phyloP scores from a whole-genome alignment of 2,329 filamentous ascomycete genomes.

The Fusarium austroafricanum region DNA sequence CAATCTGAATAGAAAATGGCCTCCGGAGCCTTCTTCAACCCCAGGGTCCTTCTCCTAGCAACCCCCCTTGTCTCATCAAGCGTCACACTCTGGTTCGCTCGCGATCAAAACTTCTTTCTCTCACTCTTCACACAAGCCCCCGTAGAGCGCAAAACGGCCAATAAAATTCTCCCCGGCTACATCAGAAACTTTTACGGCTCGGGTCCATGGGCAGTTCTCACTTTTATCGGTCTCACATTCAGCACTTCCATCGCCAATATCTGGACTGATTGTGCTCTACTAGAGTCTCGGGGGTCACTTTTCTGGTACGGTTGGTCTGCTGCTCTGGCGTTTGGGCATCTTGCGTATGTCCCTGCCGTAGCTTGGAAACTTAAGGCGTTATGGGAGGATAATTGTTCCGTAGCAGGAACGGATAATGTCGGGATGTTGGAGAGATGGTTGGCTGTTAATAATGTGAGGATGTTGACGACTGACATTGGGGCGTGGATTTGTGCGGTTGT shows the following conservation, averaged over 20 bases:
- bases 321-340: slow-evolving; percentile 48
- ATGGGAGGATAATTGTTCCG: slow-evolving; percentile 41
- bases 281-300: slow-evolving; percentile 42
- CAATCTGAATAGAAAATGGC: slow-evolving; percentile 48
- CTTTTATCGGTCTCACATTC: slow-evolving; percentile 51
- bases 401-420: slow-evolving; percentile 44
- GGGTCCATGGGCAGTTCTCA: slow-evolving; percentile 51
- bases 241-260: slow-evolving; percentile 46
- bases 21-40: slow-evolving; percentile 53
- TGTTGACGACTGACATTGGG: slow-evolving; percentile 50
- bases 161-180: slow-evolving; percentile 57
- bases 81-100: slow-evolving; percentile 58
- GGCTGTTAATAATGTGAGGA: slow-evolving; percentile 47
- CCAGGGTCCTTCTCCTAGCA: slow-evolving; percentile 54
- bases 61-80: slow-evolving; percentile 61
- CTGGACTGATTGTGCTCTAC: slow-evolving; percentile 36
- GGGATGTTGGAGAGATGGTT: slow-evolving; percentile 50
- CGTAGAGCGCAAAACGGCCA: slow-evolving; percentile 46
- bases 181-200: slow-evolving; percentile 56
- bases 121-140: slow-evolving; percentile 49
- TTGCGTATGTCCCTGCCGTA: slow-evolving; percentile 51
- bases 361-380: slow-evolving; percentile 49
- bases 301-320: slow-evolving; percentile 51
- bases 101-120: slow-evolving; percentile 59
- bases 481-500: slow-evolving; percentile 51